Conservation (phyloP, 768 basidiomycete species). For the Boletus barrowsii region DNA sequence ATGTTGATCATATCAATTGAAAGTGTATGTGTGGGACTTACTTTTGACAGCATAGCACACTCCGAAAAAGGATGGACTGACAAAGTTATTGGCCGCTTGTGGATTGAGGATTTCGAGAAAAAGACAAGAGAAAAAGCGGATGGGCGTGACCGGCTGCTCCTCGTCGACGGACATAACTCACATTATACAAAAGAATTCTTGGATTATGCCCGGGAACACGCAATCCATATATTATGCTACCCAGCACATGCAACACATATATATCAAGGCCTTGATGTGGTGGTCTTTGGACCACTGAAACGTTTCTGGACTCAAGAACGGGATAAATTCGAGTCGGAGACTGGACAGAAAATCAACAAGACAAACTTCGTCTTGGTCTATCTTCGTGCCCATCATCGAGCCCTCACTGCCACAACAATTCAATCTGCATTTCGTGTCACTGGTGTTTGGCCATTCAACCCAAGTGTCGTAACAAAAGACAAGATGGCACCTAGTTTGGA, state of each 20-base stretch:
- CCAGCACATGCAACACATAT: too few species aligned
- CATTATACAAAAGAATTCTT: not conserved
- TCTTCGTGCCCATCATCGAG: not conserved
- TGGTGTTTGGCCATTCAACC: not conserved
- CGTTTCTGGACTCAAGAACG: constrained; percentile 19
- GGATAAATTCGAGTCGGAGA: not conserved
- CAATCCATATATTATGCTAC: constrained; percentile 11
- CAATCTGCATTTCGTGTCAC: not conserved
- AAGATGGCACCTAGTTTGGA: not conserved
- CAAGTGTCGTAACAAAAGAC: not conserved
- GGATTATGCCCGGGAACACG: not conserved
- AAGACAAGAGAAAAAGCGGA: not conserved
- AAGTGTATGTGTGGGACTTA: too few species aligned
- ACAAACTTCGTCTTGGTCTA: not conserved
- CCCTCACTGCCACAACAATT: not conserved
- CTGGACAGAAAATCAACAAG: not conserved
- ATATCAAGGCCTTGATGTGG: too few species aligned
- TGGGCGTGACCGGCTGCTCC: not conserved
- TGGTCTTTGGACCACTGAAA: constrained; percentile 34
- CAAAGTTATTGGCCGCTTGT: not conserved
- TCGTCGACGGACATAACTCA: not conserved
- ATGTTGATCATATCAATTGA: too few species aligned
- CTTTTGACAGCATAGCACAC: not conserved
- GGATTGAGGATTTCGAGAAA: not conserved
- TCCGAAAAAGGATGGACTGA: not conserved